Percentiles rank a stretch among this genome's conserved stretches.
Conservation (phyloP, 2,329 filamentous ascomycete species). For the Colletotrichum sp. region DNA sequence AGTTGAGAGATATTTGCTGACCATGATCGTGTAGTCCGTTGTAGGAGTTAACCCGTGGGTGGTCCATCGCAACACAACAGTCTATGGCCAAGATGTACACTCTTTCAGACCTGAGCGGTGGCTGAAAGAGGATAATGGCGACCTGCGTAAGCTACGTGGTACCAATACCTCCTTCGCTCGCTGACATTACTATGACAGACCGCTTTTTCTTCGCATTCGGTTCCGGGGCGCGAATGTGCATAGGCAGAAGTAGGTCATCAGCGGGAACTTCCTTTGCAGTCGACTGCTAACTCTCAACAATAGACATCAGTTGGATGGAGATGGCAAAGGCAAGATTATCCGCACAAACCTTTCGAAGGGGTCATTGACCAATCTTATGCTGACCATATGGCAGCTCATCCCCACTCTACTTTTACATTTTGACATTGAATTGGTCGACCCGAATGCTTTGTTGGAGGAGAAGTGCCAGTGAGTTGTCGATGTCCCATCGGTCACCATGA, state of each 20-base stretch:
- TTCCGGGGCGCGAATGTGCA: not conserved
- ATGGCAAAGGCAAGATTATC: conserved; percentile 1
- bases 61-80: conserved; percentile 21
- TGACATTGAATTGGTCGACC: not conserved
- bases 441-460: not conserved
- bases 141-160: not conserved
- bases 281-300: not conserved
- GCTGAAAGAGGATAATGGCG: not conserved
- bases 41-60: conserved; percentile 31
- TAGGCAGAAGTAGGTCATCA: not conserved
- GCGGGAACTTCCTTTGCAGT: not conserved
- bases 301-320: conserved; percentile 19
- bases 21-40: not conserved
- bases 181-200: not conserved
- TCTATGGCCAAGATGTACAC: not conserved
- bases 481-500: not conserved
- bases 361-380: not conserved
- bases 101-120: conserved; percentile 13
- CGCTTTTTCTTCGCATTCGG: conserved; percentile 7
- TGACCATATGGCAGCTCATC: not conserved
- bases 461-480: not conserved
- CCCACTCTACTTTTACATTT: conserved; percentile 2
- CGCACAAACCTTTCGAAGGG: rapidly evolving
- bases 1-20: not conserved
- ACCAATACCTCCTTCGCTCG: not conserved